These are phyloP conservation scores for Phytopythium mirpurense DNA, from an alignment of 352 stramenopile species.

Conservation along the genomic window DNA sequence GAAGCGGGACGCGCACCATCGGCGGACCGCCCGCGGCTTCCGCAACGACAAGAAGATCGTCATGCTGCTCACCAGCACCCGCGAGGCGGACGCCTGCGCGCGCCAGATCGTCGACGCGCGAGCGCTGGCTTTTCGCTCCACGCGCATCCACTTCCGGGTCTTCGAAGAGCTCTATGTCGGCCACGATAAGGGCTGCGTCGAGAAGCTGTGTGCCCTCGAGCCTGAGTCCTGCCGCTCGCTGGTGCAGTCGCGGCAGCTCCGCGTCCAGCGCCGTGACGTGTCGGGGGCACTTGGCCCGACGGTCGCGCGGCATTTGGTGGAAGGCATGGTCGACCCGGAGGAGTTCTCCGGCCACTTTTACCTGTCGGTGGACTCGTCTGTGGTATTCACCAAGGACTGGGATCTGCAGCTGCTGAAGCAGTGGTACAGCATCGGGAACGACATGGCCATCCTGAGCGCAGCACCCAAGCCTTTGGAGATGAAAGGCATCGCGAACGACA, in stretches of 20 bases:
- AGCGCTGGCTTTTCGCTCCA: conserved; percentile 26
- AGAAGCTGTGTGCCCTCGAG: conserved; percentile 50
- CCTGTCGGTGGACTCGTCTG: conserved; percentile 56
- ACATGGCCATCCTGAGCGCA: conserved; percentile 76
- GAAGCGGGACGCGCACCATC: conserved; percentile 5
- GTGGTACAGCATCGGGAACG: conserved; percentile 77
- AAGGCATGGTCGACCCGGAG: conserved; percentile 49
- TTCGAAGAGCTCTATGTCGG: conserved; percentile 68
- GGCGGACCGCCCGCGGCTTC: conserved; percentile 28
- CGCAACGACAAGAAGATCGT: conserved; percentile 68
- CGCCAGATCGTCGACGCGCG: conserved; percentile 41
- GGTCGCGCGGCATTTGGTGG: conserved; percentile 50
- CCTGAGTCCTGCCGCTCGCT: conserved; percentile 38
- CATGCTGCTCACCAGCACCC: conserved; percentile 63
- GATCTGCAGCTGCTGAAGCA: conserved; percentile 70
- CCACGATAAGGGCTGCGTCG: conserved; percentile 52
- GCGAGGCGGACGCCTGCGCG: conserved; percentile 52
- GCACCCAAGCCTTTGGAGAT: conserved; percentile 53
- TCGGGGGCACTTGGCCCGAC: conserved; percentile 47
- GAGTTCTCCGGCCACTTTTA: conserved; percentile 53
- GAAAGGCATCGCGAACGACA: conserved; percentile 24
- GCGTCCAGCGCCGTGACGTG: conserved; percentile 43
- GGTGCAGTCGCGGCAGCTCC: conserved; percentile 48
- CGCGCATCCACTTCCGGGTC: conserved; percentile 60
- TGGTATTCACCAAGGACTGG: conserved; percentile 72